Evolutionary conservation across 306 rosid genomes (phyloP).

Genomic region (Medicago ruthenica): DNA sequence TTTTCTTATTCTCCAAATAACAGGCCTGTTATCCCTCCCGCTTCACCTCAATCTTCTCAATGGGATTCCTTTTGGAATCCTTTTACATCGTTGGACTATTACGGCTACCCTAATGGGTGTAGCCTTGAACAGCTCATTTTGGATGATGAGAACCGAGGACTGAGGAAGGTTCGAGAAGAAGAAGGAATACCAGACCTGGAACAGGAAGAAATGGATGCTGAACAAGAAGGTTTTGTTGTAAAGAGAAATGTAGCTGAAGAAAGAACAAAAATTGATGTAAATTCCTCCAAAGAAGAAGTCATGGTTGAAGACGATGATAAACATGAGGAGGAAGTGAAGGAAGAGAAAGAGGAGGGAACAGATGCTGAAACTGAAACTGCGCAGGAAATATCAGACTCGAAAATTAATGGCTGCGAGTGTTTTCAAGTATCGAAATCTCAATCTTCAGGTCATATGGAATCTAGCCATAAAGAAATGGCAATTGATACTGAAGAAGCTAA

Average conservation of each 20-base stretch:
- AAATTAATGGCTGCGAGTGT: slow-evolving; percentile 44
- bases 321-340: slow-evolving; percentile 52
- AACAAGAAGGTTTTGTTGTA: slow-evolving; percentile 53
- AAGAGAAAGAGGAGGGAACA: slow-evolving; percentile 43
- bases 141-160: slow-evolving; percentile 74
- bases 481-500: slow-evolving; percentile 52
- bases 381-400: slow-evolving; percentile 44
- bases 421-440: slow-evolving; percentile 63
- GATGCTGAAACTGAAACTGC: slow-evolving; percentile 48
- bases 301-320: slow-evolving; percentile 69
- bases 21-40: slow-evolving; percentile 67
- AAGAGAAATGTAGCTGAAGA: slow-evolving; percentile 56
- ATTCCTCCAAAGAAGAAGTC: slow-evolving; percentile 62
- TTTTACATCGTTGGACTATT: slow-evolving; percentile 79
- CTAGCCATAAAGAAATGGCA: slow-evolving; percentile 56
- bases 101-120: slow-evolving; percentile 64
- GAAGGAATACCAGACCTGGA: slow-evolving; percentile 94
- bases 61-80: slow-evolving; percentile 99
- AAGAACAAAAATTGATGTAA: slow-evolving; percentile 47
- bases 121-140: slow-evolving; percentile 54
- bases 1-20: slow-evolving; percentile 71
- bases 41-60: slow-evolving; percentile 76
- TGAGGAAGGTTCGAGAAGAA: slow-evolving; percentile 79
- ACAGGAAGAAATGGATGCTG: slow-evolving; percentile 76
- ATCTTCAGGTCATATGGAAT: slow-evolving; percentile 54